Percentiles rank a stretch among this genome's conserved stretches.
Evolutionary conservation across 176 grass and related monocot genomes (phyloP).

Genomic region (sorghum (Sorghum bicolor)): Sorghum_bicolor_NCBIv3 NC_012870.2:59363501-59364000

Average conservation of each 20-base stretch:
- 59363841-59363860: not conserved
- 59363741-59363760: not conserved
- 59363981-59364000: not conserved
- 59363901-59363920: not conserved
- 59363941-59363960: not conserved
- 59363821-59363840: not conserved
- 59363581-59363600: not conserved
- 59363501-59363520: not conserved
- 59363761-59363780: not conserved
- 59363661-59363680: not conserved
- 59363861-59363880: not conserved
- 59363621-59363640: not conserved
- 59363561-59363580: not conserved
- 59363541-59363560: not conserved
- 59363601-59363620: not conserved
- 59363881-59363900: not conserved
- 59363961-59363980: not conserved
- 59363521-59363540: not conserved
- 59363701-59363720: not conserved
- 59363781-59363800: not conserved
- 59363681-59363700: not conserved
- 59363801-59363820: not conserved
- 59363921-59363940: not conserved
- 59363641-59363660: not conserved
- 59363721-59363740: not conserved